A percentile compares a stretch with the other conserved stretches of the same genome.
phyloP scores from a whole-genome alignment of 768 basidiomycete genomes.

The Pisolithus tinctorius region DNA sequence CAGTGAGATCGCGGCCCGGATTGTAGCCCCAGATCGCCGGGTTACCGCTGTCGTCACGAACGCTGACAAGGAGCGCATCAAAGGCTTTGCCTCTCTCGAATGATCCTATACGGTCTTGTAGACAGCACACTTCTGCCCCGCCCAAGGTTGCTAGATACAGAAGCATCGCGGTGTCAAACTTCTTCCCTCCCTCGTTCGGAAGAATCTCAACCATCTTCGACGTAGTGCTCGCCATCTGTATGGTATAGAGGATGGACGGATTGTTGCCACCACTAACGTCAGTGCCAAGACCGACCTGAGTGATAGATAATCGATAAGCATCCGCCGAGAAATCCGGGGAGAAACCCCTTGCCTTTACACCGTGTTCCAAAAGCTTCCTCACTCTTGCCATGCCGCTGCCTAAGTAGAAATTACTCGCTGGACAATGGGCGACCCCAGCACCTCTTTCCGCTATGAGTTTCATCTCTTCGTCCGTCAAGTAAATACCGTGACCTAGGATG shows the following conservation, averaged over 20 bases:
- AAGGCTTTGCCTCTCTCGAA: slow-evolving; percentile 81
- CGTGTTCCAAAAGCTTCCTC: slow-evolving; percentile 71
- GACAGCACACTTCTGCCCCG: slow-evolving; percentile 76
- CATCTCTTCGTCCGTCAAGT: slow-evolving; percentile 69
- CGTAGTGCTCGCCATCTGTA: slow-evolving; percentile 72
- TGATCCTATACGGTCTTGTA: slow-evolving; percentile 65
- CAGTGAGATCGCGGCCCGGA: slow-evolving; percentile 21
- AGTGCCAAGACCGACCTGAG: slow-evolving; percentile 88
- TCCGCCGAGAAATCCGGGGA: neutral
- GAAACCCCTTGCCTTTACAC: slow-evolving; percentile 63
- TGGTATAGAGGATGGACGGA: slow-evolving; percentile 67
- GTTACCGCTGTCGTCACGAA: slow-evolving; percentile 46
- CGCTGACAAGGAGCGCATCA: slow-evolving; percentile 75
- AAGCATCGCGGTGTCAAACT: slow-evolving; percentile 66
- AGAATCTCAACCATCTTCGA: slow-evolving; percentile 70
- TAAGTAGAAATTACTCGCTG: slow-evolving; percentile 89
- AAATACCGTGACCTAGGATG: slow-evolving; percentile 82
- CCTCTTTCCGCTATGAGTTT: slow-evolving; percentile 55
- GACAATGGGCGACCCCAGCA: slow-evolving; percentile 88
- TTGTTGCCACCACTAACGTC: slow-evolving; percentile 87
- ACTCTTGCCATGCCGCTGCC: slow-evolving; percentile 80
- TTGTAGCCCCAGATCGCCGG: slow-evolving; percentile 46
- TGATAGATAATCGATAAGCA: slow-evolving; percentile 7
- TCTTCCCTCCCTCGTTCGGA: slow-evolving; percentile 39
- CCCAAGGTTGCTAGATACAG: slow-evolving; percentile 90